A percentile compares a stretch with the other conserved stretches of the same genome.
These are phyloP conservation scores for Talaromyces proteolyticus DNA, from an alignment of 495 filamentous ascomycete species.

Conservation along the genomic window DNA sequence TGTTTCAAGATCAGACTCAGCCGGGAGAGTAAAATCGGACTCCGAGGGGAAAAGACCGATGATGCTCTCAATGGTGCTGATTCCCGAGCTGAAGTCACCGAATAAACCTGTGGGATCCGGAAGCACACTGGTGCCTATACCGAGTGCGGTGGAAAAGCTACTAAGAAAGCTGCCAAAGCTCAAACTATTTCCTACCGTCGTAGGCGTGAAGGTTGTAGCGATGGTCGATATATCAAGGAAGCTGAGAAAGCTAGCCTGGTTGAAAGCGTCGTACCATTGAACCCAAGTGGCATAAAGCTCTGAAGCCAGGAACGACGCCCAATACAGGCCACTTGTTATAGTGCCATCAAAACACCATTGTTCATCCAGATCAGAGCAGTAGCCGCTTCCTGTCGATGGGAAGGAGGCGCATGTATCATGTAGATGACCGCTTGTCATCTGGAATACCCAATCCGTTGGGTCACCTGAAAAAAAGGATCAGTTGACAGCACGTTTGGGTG, in stretches of 20 bases:
- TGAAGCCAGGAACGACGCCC: background rate
- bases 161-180: background rate
- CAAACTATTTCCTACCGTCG: background rate
- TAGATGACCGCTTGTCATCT: background rate
- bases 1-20: background rate
- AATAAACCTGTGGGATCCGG: background rate
- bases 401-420: background rate
- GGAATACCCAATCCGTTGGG: background rate
- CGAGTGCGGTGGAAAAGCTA: background rate
- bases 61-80: background rate
- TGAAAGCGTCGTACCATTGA: background rate
- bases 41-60: background rate
- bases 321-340: background rate
- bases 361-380: background rate
- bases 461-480: background rate
- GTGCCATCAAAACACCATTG: background rate
- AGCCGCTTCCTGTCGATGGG: background rate
- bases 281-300: background rate
- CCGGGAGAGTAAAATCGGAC: background rate
- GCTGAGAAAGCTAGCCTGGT: background rate
- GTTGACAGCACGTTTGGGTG: background rate
- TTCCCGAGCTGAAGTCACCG: background rate
- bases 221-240: background rate
- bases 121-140: background rate
- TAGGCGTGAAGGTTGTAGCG: background rate